Base-by-base conservation (phyloP, 2,329 filamentous ascomycete species). In the Hypoxylon sp. region DNA sequence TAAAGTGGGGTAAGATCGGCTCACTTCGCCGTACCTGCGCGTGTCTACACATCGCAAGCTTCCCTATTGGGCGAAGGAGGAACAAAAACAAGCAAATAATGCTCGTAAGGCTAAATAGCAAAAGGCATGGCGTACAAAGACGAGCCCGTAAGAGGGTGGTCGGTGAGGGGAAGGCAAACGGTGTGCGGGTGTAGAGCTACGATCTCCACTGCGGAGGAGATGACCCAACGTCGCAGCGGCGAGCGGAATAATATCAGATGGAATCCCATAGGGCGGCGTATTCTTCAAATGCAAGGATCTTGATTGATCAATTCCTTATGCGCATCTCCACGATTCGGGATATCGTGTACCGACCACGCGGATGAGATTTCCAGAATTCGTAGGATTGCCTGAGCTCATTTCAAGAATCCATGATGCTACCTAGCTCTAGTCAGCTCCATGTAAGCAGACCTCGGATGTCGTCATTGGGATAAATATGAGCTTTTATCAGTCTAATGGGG, bases 1-100 rank as follows among this genome's bases (percentile, higher is more conserved):
- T 52, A 54, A 7, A 49, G 57, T 44, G 57, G 57, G 57, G 57
- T 55, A 55, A 52, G 20, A 55, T 51, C 42, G 35, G 46, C 40
- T 16, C 25, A 45, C 21, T 13, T 27, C 8, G 34, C 40, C 43
- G 23, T 20, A 40, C 40, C 36, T 51, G 50, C 45, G 35, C 43
- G 23, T 20, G 35, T 36, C 36, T 51, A 46, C 45, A 40, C 37
- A 55, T 49, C 17, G 21, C 25, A 48, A 35, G 30, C 30, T 41
- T 34, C 54, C 50, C 21, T 19, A 36, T 52, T 50, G 26, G 44
- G 55, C 40, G 25, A 25, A 44, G 20, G 30, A 42, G 30, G 15
- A 26, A 19, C 8, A 32, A 38, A 48, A 48, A 42, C 30, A 45
- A 19, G 37, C 31, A 42, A 34, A 41, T 52, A 47, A 44, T 46